Conservation (phyloP, 352 stramenopile species). For the Detonula confervacea region DNA sequence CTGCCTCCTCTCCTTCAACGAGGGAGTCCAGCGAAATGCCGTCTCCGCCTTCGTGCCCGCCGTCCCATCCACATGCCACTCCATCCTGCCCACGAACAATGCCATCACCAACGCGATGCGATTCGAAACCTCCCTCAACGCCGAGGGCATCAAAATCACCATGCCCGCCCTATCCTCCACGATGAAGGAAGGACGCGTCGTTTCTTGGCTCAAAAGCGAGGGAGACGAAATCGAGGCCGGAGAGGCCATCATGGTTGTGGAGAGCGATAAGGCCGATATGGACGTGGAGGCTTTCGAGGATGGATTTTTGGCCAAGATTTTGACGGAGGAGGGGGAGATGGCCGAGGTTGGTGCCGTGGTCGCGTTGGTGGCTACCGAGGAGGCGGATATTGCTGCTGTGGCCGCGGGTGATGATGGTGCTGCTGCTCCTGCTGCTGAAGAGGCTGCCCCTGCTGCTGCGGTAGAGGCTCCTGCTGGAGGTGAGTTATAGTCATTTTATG, state of each 20-base stretch:
- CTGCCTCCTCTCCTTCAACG: conserved; percentile 33
- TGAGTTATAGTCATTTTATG: too few relatives aligned
- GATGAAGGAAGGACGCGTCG: conserved; percentile 85
- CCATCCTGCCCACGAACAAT: conserved; percentile 11
- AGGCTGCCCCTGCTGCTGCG: conserved; percentile 33
- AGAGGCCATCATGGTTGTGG: conserved; percentile 88
- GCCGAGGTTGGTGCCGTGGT: conserved; percentile 79
- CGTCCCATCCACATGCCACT: background rate
- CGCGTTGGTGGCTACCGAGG: conserved; percentile 63
- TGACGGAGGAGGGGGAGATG: conserved; percentile 78
- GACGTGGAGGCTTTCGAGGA: conserved; percentile 89
- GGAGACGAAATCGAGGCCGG: conserved; percentile 81
- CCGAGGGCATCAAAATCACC: conserved; percentile 77
- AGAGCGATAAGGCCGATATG: conserved; percentile 90
- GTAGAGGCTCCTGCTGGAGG: conserved; percentile 36
- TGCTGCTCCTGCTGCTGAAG: conserved; percentile 34
- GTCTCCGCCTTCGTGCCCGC: conserved; percentile 31
- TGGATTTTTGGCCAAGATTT: conserved; percentile 86
- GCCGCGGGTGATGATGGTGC: conserved; percentile 30
- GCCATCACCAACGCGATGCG: conserved; percentile 23
- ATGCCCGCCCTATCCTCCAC: conserved; percentile 86
- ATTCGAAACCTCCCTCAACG: conserved; percentile 41
- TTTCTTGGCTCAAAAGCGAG: conserved; percentile 85
- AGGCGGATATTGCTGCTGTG: conserved; percentile 69
- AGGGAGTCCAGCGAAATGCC: conserved; percentile 3